Evolutionary conservation across 2,329 filamentous ascomycete genomes (phyloP).

Genomic region (Fusarium floridanum): DNA sequence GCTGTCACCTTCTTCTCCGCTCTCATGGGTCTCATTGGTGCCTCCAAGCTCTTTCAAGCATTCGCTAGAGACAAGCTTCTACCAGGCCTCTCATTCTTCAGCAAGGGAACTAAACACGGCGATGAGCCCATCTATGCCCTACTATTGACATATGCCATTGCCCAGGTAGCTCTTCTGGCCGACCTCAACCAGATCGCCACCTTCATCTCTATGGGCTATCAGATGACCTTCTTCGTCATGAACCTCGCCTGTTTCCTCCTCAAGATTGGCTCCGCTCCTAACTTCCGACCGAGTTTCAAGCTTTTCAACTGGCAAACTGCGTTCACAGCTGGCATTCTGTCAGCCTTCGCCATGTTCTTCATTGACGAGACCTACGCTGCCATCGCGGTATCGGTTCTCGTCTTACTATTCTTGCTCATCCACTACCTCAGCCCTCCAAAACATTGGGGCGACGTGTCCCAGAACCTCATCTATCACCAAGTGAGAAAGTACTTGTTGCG

Average conservation of each 20-base stretch:
- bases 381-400: slow-evolving; percentile 78
- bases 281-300: slow-evolving; percentile 89
- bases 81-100: slow-evolving; percentile 80
- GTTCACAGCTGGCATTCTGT: slow-evolving; percentile 78
- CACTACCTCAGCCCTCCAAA: slow-evolving; percentile 90
- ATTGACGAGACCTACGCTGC: slow-evolving; percentile 86
- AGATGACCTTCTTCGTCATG: slow-evolving; percentile 93
- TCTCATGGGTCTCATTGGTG: slow-evolving; percentile 87
- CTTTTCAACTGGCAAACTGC: slow-evolving; percentile 92
- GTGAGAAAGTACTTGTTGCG: slow-evolving; percentile 88
- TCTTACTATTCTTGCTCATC: slow-evolving; percentile 85
- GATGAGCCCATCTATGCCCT: slow-evolving; percentile 86
- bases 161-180: slow-evolving; percentile 84
- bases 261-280: slow-evolving; percentile 88
- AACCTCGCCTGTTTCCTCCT: slow-evolving; percentile 89
- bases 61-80: slow-evolving; percentile 83
- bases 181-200: slow-evolving; percentile 91
- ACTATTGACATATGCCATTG: slow-evolving; percentile 78
- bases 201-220: slow-evolving; percentile 90
- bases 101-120: slow-evolving; percentile 75
- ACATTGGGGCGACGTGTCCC: slow-evolving; percentile 90
- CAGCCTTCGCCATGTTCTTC: slow-evolving; percentile 88
- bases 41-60: slow-evolving; percentile 86
- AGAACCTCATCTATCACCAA: slow-evolving; percentile 87
- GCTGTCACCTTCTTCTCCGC: slow-evolving; percentile 87